Evolutionary conservation across 176 grass and related monocot species (phyloP), one percentile per base, ranked within the genome.

Genomic region (barley (Hordeum vulgare)): DNA sequence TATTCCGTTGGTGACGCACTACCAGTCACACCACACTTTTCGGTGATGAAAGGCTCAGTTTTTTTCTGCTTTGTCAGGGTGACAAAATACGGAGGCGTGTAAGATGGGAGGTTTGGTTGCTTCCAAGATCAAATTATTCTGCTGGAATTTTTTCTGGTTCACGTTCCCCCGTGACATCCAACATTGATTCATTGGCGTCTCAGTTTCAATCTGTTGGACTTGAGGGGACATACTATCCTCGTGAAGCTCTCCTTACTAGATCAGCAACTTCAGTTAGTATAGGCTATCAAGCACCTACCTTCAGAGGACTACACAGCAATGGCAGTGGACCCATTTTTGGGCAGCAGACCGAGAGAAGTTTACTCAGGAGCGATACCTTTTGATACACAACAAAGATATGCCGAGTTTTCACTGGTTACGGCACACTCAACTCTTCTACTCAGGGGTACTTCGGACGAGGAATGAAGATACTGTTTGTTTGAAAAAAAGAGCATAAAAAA

Each of bases 31-130:
- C 10, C 21, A 8, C 61, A 11, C 7, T 11, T 63, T 3, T 81
- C 11, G 57, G 15, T 85, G 21, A 45, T 85, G 21, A 45, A 63
- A 84, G 11, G 42, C 24, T 36, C 23, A 8, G 1, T 5, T 9
- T 36, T 24, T 71, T 71, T 77, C 1, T 57, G 66, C 53, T 92
- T 59, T 42, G 58, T 14, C 40, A 98, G 96, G 96, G 85, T 84
- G 91, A 91, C 36, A 98, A 93, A 77, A 76, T 98, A 69, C 89
- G 96, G 75, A 96, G 81, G 78, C 87, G 85, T 60, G 81, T 85
- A 71, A 85, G 90, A 75, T 98, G 96, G 96, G 82, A 84, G 69
- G 76, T 73, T 35, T 98, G 96, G 96, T 24, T 95, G 39, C 83
- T 98, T 72, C 87, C 89, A 4, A 92, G 79, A 80, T 61, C 57